Evolutionary conservation across 2,329 filamentous ascomycete genomes (phyloP).

Genomic region (Scedosporium apiospermum): DNA sequence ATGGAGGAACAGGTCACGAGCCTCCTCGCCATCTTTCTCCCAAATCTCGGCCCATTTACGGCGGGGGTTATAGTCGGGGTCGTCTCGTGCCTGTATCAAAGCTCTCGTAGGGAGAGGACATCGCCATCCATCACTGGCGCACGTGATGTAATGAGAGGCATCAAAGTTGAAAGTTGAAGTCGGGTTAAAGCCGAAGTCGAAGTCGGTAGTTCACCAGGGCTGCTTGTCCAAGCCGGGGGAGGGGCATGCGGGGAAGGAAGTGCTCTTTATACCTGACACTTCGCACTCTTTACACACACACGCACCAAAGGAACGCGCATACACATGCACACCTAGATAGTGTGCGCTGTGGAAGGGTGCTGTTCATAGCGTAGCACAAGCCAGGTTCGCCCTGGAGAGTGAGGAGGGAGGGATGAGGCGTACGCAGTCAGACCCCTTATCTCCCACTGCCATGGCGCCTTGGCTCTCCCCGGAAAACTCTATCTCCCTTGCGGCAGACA

Average conservation of each 20-base stretch:
- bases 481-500: neutral
- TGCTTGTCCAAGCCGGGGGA: neutral
- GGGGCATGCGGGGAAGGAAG: neutral
- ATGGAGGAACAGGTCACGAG: neutral
- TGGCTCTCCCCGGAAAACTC: neutral
- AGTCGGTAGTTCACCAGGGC: neutral
- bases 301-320: neutral
- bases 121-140: neutral
- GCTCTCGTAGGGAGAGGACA: neutral
- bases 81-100: neutral
- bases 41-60: neutral
- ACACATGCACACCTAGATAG: neutral
- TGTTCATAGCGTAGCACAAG: neutral
- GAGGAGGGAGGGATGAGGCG: neutral
- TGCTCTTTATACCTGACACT: neutral
- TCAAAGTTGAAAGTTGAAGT: no score
- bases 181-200: neutral
- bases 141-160: no score
- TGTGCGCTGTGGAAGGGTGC: neutral
- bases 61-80: neutral
- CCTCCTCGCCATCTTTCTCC: neutral
- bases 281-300: neutral
- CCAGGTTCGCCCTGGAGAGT: neutral
- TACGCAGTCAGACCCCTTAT: neutral
- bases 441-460: neutral